Conservation (phyloP, 441 rosid species). For the Populus hybrid region DNA sequence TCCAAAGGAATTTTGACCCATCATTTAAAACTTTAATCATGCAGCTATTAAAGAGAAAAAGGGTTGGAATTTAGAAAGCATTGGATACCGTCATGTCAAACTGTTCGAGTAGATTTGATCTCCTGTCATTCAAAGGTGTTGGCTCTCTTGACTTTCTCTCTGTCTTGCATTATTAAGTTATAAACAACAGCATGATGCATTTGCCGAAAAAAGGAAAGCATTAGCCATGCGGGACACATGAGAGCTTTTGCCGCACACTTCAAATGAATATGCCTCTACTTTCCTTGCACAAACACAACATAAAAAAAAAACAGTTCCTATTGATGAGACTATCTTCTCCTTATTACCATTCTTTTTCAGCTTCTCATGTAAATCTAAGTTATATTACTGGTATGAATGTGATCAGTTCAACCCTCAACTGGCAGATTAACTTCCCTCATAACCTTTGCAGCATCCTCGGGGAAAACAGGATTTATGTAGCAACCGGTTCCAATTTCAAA, state of each 20-base stretch:
- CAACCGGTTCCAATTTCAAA: slow-evolving; percentile 84
- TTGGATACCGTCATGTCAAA: slow-evolving; percentile 7
- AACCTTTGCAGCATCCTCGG: slow-evolving; percentile 82
- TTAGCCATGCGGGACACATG: slow-evolving; percentile 14
- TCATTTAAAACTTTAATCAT: background rate
- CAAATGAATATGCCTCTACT: slow-evolving; percentile 22
- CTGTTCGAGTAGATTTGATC: background rate
- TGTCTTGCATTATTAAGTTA: slow-evolving; percentile 16
- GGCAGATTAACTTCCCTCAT: slow-evolving; percentile 55
- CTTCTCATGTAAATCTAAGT: background rate
- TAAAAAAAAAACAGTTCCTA: background rate
- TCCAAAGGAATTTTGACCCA: background rate
- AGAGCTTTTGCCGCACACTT: slow-evolving; percentile 14
- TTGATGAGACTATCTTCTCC: background rate
- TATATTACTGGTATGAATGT: background rate
- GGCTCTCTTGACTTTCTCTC: background rate
- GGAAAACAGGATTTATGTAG: slow-evolving; percentile 80
- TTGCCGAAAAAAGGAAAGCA: slow-evolving; percentile 1
- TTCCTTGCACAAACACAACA: slow-evolving; percentile 13
- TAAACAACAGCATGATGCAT: slow-evolving; percentile 8
- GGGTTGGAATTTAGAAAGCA: background rate
- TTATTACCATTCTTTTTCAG: background rate
- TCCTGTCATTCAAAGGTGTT: background rate
- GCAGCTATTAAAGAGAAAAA: background rate
- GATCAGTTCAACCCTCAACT: slow-evolving; percentile 4